Conservation (phyloP, 75 land plant genomes). For the Picea sitchensis region DNA sequence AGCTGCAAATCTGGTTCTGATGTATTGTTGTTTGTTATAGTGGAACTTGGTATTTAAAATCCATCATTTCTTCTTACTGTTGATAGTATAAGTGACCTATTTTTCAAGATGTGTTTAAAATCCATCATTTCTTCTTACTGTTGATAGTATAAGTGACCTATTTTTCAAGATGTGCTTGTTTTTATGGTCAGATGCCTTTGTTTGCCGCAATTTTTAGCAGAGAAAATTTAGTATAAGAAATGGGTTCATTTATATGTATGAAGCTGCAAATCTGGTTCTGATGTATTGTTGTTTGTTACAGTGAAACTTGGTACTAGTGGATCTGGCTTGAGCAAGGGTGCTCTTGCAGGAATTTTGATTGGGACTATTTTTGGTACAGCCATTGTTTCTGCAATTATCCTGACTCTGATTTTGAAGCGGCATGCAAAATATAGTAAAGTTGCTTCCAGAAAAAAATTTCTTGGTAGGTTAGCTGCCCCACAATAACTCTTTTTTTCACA, state of each 20-base stretch:
- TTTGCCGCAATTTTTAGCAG: no score
- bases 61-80: no score
- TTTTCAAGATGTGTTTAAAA: no score
- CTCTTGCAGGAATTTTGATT: conserved; percentile 33
- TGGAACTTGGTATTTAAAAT: neutral
- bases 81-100: no score
- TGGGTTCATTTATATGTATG: neutral
- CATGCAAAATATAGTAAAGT: conserved; percentile 4
- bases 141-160: no score
- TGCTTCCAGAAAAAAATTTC: conserved; percentile 18
- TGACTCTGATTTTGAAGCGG: conserved; percentile 17
- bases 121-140: no score
- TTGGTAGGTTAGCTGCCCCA: conserved; percentile 8
- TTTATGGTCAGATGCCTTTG: neutral
- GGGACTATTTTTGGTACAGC: conserved; percentile 24
- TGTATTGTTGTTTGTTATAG: conserved; percentile 12
- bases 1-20: neutral
- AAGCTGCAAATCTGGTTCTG: neutral
- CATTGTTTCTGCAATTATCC: conserved; percentile 18
- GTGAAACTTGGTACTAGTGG: conserved; percentile 9
- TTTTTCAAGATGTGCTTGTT: neutral
- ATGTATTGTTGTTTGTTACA: conserved; percentile 8
- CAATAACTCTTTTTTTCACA: neutral
- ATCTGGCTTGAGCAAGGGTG: conserved; percentile 21
- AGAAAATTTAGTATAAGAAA: neutral